Percentiles rank a stretch among this genome's conserved stretches.
These are phyloP conservation scores for Isoetes taiwanensis DNA, from an alignment of 75 land plant genomes.

Conservation along the genomic window DNA sequence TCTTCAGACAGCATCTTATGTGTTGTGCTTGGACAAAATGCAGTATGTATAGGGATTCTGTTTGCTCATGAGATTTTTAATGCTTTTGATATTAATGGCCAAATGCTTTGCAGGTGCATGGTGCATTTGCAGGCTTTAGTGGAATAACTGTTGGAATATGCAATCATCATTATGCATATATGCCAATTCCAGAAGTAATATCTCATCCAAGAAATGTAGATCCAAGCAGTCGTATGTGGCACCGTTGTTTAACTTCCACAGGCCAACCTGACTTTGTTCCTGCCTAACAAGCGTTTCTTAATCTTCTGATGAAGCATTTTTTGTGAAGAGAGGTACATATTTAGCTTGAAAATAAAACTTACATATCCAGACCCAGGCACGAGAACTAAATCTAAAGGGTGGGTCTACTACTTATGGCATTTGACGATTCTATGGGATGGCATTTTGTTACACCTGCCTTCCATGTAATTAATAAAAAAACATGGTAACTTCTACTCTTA, in stretches of 20 bases:
- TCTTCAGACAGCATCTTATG: conserved; percentile 41
- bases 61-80: background rate
- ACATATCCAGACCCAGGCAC: no score
- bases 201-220: conserved; percentile 13
- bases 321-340: no score
- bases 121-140: conserved; percentile 37
- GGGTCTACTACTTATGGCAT: no score
- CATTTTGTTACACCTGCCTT: no score
- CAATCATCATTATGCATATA: conserved; percentile 27
- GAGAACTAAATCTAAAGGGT: no score
- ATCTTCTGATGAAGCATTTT: no score
- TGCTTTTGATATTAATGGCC: background rate
- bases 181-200: conserved; percentile 27
- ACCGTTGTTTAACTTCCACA: conserved; percentile 19
- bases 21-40: conserved; percentile 37
- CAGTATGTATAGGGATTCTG: conserved; percentile 10
- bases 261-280: conserved; percentile 21
- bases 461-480: no score
- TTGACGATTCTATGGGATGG: no score
- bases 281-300: no score
- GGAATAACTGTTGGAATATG: conserved; percentile 38
- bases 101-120: conserved; percentile 22
- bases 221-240: conserved; percentile 27
- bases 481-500: no score
- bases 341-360: no score